These are phyloP conservation scores for Pythium insidiosum DNA, from an alignment of 352 stramenopile genomes.

Conservation along the genomic window DNA sequence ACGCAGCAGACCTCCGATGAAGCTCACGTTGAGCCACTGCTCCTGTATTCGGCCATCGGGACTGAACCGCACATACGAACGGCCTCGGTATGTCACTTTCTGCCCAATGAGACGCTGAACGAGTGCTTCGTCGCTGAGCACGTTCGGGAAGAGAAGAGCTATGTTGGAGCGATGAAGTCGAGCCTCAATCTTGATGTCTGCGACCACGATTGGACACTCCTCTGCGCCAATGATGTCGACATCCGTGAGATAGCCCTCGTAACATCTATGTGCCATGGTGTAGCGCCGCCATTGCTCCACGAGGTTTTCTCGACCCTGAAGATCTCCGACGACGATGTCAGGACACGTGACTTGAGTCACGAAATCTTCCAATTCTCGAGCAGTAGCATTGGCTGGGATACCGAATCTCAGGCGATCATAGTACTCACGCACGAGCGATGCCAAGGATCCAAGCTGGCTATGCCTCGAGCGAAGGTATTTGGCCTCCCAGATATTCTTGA, in stretches of 20 bases:
- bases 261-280: conserved; percentile 4
- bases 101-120: neutral
- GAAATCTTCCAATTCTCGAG: conserved; percentile 1
- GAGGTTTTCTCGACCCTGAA: neutral
- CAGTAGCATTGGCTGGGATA: neutral
- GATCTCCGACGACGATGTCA: neutral
- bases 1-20: no score
- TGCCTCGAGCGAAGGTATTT: conserved; percentile 4
- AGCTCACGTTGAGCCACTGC: neutral
- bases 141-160: neutral
- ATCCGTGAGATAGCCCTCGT: neutral
- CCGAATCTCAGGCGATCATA: conserved; percentile 8
- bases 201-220: conserved; percentile 2
- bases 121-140: neutral
- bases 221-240: no score
- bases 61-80: neutral
- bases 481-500: neutral
- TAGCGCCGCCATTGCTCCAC: conserved; percentile 8
- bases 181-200: neutral
- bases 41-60: neutral
- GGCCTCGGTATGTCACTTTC: neutral
- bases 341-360: conserved; percentile 1
- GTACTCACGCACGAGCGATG: conserved; percentile 1
- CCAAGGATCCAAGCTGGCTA: conserved; percentile 1
- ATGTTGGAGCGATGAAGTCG: neutral